Evolutionary conservation across 1,284 basidiomycete species (phyloP), one percentile per base, ranked within the genome.

Genomic region (Quambalaria eucalypti): DNA sequence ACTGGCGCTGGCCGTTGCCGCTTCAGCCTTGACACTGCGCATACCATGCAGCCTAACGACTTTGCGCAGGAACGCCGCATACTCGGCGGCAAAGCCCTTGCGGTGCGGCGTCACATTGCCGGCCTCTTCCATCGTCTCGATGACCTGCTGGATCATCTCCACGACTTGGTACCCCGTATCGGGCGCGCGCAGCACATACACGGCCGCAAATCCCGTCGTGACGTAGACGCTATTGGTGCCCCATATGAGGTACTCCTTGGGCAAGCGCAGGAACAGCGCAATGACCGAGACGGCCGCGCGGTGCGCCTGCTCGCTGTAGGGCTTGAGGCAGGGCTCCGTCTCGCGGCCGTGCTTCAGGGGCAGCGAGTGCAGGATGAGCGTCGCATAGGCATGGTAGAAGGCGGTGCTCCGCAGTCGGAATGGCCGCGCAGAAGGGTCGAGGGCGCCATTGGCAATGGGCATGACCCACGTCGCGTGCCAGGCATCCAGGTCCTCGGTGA

Each of bases 111-210:
- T 46, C 42, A 46, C 42, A 14, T 21, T 46, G n/a, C 42, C 42
- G 16, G 42, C 42, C 42, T 46, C 42, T 26, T 46, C 42, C 42
- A 46, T 46, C 42, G 21, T 7, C 42, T 46, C 42, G 16, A 46
- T 21, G n/a, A 46, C 42, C 5, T 26, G 42, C 25, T 46, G 12
- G 6, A 46, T 26, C 42, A 46, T 46, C 12, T 14, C 21, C 19
- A 23, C 21, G 2, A 46, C 25, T 21, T 46, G 19, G 16, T 39
- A 14, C 5, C 10, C 36, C 5, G 16, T 39, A 21, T 12, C 36
- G 21, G 36, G 21, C 16, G 16, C 36, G 36, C 36, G 36, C 2
- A 46, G 42, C 21, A 21, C 42, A 46, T 46, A 26, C 2, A 46
- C 42, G 19, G 42, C 42, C 21, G 42, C 42, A 26, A 46, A 46